Conservation (phyloP, 169 alveolate genomes). For the Babesia ovata region DNA sequence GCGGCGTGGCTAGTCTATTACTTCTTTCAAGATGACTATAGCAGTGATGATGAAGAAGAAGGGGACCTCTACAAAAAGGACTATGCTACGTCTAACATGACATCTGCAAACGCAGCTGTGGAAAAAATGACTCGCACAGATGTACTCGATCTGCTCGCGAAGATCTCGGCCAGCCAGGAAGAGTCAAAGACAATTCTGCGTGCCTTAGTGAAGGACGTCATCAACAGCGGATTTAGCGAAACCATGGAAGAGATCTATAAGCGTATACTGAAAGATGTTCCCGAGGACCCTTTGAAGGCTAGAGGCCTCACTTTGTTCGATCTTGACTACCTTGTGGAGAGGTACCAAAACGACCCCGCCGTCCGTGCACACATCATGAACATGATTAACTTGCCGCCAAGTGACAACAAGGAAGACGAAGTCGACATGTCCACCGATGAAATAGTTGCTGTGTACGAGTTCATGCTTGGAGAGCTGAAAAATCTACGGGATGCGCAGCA, state of each 20-base stretch:
- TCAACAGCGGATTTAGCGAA: constrained; percentile 36
- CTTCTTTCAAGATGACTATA: constrained; percentile 3
- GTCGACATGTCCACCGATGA: constrained; percentile 61
- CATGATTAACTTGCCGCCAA: constrained; percentile 56
- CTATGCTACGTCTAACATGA: background rate
- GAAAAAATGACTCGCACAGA: constrained; percentile 69
- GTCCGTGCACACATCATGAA: constrained; percentile 43
- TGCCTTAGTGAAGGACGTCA: constrained; percentile 60
- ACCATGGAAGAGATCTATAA: constrained; percentile 51
- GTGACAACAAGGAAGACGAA: constrained; percentile 63
- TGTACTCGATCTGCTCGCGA: constrained; percentile 67
- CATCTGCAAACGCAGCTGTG: constrained; percentile 29
- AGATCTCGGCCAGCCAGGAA: constrained; percentile 74
- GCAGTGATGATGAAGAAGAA: constrained; percentile 43
- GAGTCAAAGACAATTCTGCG: constrained; percentile 73
- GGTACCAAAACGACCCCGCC: constrained; percentile 68
- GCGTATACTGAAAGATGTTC: constrained; percentile 54
- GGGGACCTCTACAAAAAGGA: constrained; percentile 33
- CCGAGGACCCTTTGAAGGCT: constrained; percentile 74
- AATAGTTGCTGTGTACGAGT: constrained; percentile 77
- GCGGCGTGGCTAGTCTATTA: constrained; percentile 38
- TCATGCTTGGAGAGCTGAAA: constrained; percentile 79
- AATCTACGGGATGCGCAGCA: constrained; percentile 71
- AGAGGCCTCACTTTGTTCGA: constrained; percentile 71
- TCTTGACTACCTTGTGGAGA: constrained; percentile 74